Conservation (phyloP, 208 protist species). For the Tritrichomonas musculus region DNA sequence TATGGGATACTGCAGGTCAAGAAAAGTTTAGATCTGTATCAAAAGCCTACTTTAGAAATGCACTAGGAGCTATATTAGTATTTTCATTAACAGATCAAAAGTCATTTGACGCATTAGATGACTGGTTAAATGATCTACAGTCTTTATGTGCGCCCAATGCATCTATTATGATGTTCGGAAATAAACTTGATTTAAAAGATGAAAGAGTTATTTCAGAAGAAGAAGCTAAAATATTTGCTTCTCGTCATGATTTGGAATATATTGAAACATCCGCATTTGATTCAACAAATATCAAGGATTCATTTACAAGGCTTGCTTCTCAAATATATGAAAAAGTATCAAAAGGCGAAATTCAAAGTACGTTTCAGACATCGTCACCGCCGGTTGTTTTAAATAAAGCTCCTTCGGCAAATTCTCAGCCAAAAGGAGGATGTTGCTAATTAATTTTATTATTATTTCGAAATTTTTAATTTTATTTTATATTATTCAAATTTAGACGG, state of each 20-base stretch:
- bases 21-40: background rate
- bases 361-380: background rate
- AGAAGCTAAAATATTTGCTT: background rate
- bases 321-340: background rate
- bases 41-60: background rate
- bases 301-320: background rate
- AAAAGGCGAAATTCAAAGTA: background rate
- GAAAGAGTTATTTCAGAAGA: background rate
- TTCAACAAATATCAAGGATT: background rate
- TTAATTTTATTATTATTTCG: no score
- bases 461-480: no score
- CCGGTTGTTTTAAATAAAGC: background rate
- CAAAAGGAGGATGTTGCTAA: no score
- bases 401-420: no score
- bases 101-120: background rate
- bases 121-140: background rate
- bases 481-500: no score
- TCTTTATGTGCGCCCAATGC: background rate
- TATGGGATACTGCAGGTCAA: slow-evolving; percentile 4
- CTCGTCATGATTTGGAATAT: background rate
- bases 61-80: background rate
- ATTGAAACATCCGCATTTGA: background rate
- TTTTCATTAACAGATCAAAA: background rate
- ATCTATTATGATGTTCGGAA: background rate
- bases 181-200: slow-evolving; percentile 22